Conservation (phyloP, 495 filamentous ascomycete species). For the Eremomyces bilateralis region DNA sequence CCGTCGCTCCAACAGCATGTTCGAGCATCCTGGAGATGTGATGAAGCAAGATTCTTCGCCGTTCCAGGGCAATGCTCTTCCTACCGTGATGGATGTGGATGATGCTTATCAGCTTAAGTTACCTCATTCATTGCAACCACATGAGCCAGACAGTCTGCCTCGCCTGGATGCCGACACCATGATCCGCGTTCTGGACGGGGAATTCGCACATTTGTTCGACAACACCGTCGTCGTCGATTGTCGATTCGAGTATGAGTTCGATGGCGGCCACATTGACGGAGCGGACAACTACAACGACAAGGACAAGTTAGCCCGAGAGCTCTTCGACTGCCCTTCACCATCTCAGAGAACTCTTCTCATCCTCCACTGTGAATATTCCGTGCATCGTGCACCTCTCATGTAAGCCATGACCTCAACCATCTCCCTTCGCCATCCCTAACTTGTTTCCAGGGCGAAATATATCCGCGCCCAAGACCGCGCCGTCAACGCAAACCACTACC, state of each 20-base stretch:
- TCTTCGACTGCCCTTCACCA: too few species aligned
- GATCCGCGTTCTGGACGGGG: slow-evolving; percentile 67
- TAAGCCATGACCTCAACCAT: slow-evolving; percentile 13
- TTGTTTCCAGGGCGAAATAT: slow-evolving; percentile 37
- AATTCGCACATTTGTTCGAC: slow-evolving; percentile 50
- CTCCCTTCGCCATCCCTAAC: slow-evolving; percentile 5
- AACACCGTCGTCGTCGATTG: slow-evolving; percentile 79
- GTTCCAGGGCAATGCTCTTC: slow-evolving; percentile 25
- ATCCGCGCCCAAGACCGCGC: slow-evolving; percentile 72
- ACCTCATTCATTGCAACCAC: slow-evolving; percentile 67
- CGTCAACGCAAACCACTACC: slow-evolving; percentile 63
- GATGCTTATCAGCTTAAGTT: slow-evolving; percentile 47
- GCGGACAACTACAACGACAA: slow-evolving; percentile 95
- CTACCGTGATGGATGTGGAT: slow-evolving; percentile 59
- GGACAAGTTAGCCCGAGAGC: slow-evolving; percentile 51
- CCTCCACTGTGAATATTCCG: slow-evolving; percentile 96
- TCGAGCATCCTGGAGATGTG: slow-evolving; percentile 72
- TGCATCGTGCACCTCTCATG: slow-evolving; percentile 94
- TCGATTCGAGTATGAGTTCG: slow-evolving; percentile 96
- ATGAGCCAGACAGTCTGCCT: slow-evolving; percentile 62
- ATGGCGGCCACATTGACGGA: slow-evolving; percentile 82
- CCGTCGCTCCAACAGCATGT: slow-evolving; percentile 89
- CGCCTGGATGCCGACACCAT: slow-evolving; percentile 66
- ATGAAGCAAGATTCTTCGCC: slow-evolving; percentile 36
- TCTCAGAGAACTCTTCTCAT: slow-evolving; percentile 61